Percentiles rank a stretch among this genome's conserved stretches.
Conservation (phyloP, 345 rosid genomes). For the Triadica sebifera region DNA sequence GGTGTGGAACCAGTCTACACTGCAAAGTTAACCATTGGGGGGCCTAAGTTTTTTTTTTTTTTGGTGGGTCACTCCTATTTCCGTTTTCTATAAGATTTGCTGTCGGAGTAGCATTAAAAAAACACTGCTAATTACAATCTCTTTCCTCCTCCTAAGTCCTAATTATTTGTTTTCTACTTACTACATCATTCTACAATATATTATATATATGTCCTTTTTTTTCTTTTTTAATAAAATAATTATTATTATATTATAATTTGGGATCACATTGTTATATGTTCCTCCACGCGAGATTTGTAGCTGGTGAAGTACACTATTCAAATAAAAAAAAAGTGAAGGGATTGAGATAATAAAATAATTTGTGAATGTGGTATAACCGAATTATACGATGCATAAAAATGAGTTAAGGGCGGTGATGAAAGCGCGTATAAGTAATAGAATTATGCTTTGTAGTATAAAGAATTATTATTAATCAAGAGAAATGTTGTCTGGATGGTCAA, state of each 20-base stretch:
- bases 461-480: slow-evolving; percentile 1
- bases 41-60: neutral
- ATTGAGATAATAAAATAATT: neutral
- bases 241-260: neutral
- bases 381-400: slow-evolving; percentile 13
- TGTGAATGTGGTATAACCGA: neutral
- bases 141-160: neutral
- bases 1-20: slow-evolving; percentile 17
- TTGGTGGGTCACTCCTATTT: slow-evolving; percentile 18
- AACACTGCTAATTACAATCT: slow-evolving; percentile 6
- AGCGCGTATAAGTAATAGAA: slow-evolving; percentile 24
- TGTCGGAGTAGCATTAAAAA: slow-evolving; percentile 34
- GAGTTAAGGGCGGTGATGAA: slow-evolving; percentile 32
- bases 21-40: slow-evolving; percentile 16
- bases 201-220: neutral
- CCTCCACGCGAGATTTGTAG: slow-evolving; percentile 18
- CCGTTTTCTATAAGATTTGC: slow-evolving; percentile 38
- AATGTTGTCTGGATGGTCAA: slow-evolving; percentile 26
- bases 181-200: neutral
- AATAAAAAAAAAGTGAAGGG: neutral
- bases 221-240: no score
- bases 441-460: neutral
- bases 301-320: neutral
- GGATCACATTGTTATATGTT: neutral
- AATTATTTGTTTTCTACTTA: neutral